Base-by-base conservation (phyloP, 1,284 basidiomycete species). In the Ganoderma lucidum region DNA sequence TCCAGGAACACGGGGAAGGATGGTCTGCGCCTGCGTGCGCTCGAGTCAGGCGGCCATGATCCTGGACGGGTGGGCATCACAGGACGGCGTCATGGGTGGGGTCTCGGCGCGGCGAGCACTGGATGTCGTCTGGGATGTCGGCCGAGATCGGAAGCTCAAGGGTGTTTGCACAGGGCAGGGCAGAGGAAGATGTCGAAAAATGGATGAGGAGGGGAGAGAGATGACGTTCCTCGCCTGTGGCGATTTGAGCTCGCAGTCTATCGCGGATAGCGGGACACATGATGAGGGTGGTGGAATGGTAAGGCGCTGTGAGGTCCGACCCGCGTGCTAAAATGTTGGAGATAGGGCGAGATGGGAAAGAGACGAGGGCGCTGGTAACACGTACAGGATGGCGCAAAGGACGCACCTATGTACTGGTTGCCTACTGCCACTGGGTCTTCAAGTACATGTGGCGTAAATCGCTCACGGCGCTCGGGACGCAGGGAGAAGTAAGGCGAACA, bases 11-110 rank as follows among this genome's bases (percentile, higher is more conserved):
- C n/a, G n/a, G 28, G n/a, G 28, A 35, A 42, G 30, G 2, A 42
- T 28, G 42, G 17, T 17, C 30, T 48, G 30, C 23, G 60, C 44
- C 14, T 14, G 37, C 30, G 30, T 48, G 30, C 14, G 41, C 44
- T 28, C 12, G 37, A 63, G 32, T 55, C 45, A 44, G 63, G n/a
- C 15, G 45, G 37, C 51, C 56, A 39, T 8, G 56, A 12, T 51
- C 10, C 48, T 28, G 10, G 48, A 28, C 23, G 48, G 6, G 35
- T 19, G 32, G 59, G 59, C n/a, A 42, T 44, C 59, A 61, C 59
- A 61, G 37, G 59, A 61, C 59, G 6, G 19, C 23, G 59, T 61
- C 59, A 61, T 41, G 59, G 35, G 56, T 39, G 56, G 56, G 55
- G 10, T 39, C 4, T 59, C 32, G 9, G n/a, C 10, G 17, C 55